A percentile compares a stretch with the other conserved stretches of the same genome.
Evolutionary conservation across 2,329 filamentous ascomycete species (phyloP).

Genomic region (Penicillium sp.): DNA sequence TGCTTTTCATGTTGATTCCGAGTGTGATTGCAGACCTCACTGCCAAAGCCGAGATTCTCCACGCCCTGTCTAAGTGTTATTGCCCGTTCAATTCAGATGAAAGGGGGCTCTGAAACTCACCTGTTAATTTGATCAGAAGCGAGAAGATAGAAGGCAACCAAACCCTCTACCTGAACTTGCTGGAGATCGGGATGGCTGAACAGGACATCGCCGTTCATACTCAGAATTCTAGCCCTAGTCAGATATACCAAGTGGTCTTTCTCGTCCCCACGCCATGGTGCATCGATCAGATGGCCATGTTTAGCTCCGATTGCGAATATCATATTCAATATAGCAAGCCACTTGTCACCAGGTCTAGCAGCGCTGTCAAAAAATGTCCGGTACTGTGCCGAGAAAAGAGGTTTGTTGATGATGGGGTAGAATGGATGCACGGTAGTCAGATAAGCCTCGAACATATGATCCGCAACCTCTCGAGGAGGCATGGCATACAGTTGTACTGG

Average conservation of each 20-base stretch:
- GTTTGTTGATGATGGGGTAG: conserved; percentile 46
- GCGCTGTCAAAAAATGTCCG: conserved; percentile 38
- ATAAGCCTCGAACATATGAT: conserved; percentile 44
- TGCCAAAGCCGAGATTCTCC: conserved; percentile 43
- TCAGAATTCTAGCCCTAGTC: conserved; percentile 43
- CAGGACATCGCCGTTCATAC: conserved; percentile 43
- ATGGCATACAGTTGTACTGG: conserved; percentile 44
- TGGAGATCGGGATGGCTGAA: conserved; percentile 47
- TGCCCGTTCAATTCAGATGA: neutral
- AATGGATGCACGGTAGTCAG: conserved; percentile 43
- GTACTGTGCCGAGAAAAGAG: conserved; percentile 43
- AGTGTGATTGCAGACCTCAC: conserved; percentile 44
- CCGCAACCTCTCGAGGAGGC: conserved; percentile 41
- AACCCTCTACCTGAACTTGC: conserved; percentile 45
- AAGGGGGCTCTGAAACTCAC: conserved; percentile 23
- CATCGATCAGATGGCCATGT: conserved; percentile 44
- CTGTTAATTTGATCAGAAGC: conserved; percentile 46
- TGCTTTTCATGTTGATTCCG: conserved; percentile 47
- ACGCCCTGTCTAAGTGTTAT: conserved; percentile 33
- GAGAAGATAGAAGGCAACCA: conserved; percentile 46
- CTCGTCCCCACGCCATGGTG: conserved; percentile 42
- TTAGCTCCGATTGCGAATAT: conserved; percentile 47
- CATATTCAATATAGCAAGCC: conserved; percentile 47
- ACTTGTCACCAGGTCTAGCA: conserved; percentile 39
- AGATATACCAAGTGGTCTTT: conserved; percentile 47